Evolutionary conservation across 2,329 filamentous ascomycete species (phyloP).

Genomic region (Pseudocercospora crystallina): DNA sequence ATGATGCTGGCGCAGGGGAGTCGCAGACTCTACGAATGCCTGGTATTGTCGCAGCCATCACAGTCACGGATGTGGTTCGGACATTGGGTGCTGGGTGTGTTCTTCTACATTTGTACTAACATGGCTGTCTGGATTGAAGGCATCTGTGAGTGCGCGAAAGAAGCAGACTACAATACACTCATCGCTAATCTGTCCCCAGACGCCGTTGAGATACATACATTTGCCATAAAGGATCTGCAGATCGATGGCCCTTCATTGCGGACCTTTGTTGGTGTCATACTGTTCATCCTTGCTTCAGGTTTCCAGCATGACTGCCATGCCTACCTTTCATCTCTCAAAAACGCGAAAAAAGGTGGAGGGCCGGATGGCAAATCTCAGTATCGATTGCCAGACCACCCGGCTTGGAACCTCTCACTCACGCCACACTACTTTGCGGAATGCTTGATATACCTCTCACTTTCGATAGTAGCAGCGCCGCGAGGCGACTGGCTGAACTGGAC

Average conservation of each 20-base stretch:
- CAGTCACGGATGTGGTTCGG: slow-evolving; percentile 79
- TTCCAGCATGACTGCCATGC: slow-evolving; percentile 66
- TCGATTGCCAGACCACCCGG: slow-evolving; percentile 69
- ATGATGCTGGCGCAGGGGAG: slow-evolving; percentile 74
- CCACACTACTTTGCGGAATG: slow-evolving; percentile 93
- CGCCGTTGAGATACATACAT: slow-evolving; percentile 36
- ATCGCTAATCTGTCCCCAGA: slow-evolving; percentile 21
- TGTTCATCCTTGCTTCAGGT: slow-evolving; percentile 69
- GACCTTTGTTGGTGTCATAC: slow-evolving; percentile 55
- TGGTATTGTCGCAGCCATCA: slow-evolving; percentile 64
- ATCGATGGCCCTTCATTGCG: slow-evolving; percentile 49
- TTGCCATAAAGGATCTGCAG: slow-evolving; percentile 39
- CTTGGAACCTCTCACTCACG: slow-evolving; percentile 73
- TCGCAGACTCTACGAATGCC: slow-evolving; percentile 74
- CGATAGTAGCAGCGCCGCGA: slow-evolving; percentile 69
- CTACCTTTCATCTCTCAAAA: slow-evolving; percentile 45
- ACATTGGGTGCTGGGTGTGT: slow-evolving; percentile 76
- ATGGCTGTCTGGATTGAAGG: slow-evolving; percentile 84
- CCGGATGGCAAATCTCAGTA: slow-evolving; percentile 59
- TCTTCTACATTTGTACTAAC: slow-evolving; percentile 73
- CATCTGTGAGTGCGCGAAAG: slow-evolving; percentile 55
- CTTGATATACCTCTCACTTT: slow-evolving; percentile 75
- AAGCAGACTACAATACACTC: background rate
- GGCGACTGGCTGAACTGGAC: slow-evolving; percentile 70
- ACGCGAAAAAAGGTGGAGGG: background rate